Percentiles rank a stretch among this genome's conserved stretches.
phyloP scores from a whole-genome alignment of 306 rosid genomes.

The Betula pendula region DNA sequence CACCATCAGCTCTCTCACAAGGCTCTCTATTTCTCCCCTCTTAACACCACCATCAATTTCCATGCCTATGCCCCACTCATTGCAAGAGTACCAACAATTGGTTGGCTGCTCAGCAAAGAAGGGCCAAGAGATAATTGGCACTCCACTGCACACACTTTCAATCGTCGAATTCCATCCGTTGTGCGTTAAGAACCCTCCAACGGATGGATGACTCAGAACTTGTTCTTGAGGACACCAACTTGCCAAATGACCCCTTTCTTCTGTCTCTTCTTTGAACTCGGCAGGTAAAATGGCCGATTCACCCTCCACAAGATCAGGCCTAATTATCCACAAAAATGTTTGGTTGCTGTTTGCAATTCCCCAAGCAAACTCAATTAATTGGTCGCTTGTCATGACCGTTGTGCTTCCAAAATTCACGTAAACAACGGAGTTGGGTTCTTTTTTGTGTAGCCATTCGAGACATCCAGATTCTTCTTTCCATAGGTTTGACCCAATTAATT shows the following conservation, averaged over 20 bases:
- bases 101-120: conserved; percentile 76
- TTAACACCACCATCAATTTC: conserved; percentile 56
- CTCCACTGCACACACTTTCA: conserved; percentile 60
- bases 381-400: conserved; percentile 56
- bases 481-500: conserved; percentile 49
- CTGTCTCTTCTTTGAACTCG: conserved; percentile 42
- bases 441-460: conserved; percentile 56
- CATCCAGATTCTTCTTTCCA: conserved; percentile 67
- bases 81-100: conserved; percentile 52
- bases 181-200: conserved; percentile 73
- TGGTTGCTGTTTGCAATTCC: conserved; percentile 59
- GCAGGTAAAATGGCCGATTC: conserved; percentile 33
- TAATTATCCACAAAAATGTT: conserved; percentile 55
- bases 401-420: conserved; percentile 77
- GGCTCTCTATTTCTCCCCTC: conserved; percentile 39
- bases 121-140: conserved; percentile 80
- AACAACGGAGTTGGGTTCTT: conserved; percentile 45
- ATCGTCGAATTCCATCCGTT: conserved; percentile 77
- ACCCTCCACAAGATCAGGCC: conserved; percentile 57
- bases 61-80: conserved; percentile 72
- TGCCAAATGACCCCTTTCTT: conserved; percentile 38
- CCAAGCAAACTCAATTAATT: conserved; percentile 69
- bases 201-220: conserved; percentile 50
- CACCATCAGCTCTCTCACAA: conserved; percentile 60
- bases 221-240: conserved; percentile 77